Evolutionary conservation across 352 stramenopile genomes (phyloP), one percentile per base, ranked within the genome.

Genomic region (Pythium insidiosum): DNA sequence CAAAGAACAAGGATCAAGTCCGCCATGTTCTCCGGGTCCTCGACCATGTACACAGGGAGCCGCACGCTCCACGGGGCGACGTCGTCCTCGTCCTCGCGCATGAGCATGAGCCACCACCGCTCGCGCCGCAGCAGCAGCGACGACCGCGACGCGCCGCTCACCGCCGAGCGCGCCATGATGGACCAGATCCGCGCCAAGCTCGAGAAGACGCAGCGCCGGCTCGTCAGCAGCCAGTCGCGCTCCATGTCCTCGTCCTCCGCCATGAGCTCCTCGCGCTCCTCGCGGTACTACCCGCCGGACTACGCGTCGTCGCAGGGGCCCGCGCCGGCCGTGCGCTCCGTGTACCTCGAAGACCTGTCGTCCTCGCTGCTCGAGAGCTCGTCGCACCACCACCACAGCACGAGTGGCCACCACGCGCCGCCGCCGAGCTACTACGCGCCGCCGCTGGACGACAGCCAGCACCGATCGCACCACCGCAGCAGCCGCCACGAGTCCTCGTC

Each of bases 141-240:
- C 30, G 52, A 54, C 33, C 44, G 45, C 6, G 40, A 24, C 2
- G 46, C 38, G 12, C 53, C 53, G 46, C 53, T 61, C 46, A 67
- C 71, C n/a, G 65, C 54, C 13, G 74, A 87, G 56, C 74, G 74
- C 43, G 62, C 53, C 24, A 81, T 81, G 71, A 83, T 87, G 67
- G 67, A 83, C 26, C 56, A 78, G 50, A 87, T 87, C 53, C 74
- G 72, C 34, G 64, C 54, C 26, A 87, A 84, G 53, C 65, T 87
- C 18, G 74, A 87, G 50, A 59, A 61, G 15, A 61, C 74, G 16
- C 69, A 84, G 53, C 66, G 58, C 10, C 66, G 69, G 3, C 62
- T 87, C 29, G 69, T 63, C 9, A 66, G 59, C 23, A 58, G 66
- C 5, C 45, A 59, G 16, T 51, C 58, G 0, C 53, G 45, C n/a